These are phyloP conservation scores for Leishmania tropica DNA, from an alignment of 208 protist genomes.

Conservation along the genomic window DNA sequence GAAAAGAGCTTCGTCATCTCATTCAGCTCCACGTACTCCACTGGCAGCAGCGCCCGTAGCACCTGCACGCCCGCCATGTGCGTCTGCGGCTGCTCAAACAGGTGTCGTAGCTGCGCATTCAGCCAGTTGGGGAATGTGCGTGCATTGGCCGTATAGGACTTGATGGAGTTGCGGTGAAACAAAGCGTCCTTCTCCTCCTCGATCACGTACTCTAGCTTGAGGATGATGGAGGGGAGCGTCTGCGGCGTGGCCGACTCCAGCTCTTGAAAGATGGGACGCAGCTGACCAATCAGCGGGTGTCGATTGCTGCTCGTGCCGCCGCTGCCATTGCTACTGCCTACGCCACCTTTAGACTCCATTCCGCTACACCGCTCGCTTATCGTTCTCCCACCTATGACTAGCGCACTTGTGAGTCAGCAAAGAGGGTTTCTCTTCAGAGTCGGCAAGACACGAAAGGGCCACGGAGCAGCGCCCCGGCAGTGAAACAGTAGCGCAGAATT, in stretches of 20 bases:
- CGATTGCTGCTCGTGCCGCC: conserved; percentile 22
- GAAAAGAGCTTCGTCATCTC: conserved; percentile 79
- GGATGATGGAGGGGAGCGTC: conserved; percentile 70
- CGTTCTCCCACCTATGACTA: background rate
- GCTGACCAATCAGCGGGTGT: conserved; percentile 85
- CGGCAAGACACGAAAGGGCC: background rate
- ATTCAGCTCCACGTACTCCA: conserved; percentile 84
- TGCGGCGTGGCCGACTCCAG: conserved; percentile 41
- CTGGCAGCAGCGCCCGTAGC: conserved; percentile 62
- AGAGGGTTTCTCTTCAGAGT: background rate
- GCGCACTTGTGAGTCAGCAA: background rate
- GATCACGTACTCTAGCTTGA: conserved; percentile 85
- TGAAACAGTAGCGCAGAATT: background rate
- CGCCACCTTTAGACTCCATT: conserved; percentile 28
- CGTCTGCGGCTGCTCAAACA: conserved; percentile 69
- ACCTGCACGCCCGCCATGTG: conserved; percentile 69
- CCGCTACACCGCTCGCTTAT: background rate
- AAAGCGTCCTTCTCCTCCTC: conserved; percentile 87
- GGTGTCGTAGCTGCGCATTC: conserved; percentile 67
- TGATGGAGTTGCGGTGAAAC: conserved; percentile 68
- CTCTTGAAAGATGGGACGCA: conserved; percentile 85
- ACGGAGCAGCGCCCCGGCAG: background rate
- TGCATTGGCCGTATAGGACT: conserved; percentile 47
- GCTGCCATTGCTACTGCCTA: conserved; percentile 11
- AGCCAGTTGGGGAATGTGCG: conserved; percentile 69